Evolutionary conservation across 371 early-diverging fungal species (phyloP), one percentile per base, ranked within the genome.

Genomic region (Circinella minor): DNA sequence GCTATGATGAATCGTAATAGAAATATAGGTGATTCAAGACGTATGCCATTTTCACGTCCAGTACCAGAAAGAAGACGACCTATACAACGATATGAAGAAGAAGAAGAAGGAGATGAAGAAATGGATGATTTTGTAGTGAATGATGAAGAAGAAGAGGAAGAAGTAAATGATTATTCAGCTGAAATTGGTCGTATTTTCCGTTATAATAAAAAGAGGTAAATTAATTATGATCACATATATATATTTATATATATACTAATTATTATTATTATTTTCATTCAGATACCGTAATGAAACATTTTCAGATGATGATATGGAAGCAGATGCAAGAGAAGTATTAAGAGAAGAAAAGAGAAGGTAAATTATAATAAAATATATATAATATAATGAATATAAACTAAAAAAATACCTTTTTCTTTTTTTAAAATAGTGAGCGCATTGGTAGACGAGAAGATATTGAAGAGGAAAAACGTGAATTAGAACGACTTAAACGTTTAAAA

Each of bases 301-400:
- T 48, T 88, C 89, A 14, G 89, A 88, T 68, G 85, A 84, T 59
- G 88, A 89, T 73, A 89, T 89, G 89, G 89, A 89, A 66, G 89
- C 86, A 7, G 73, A 84, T 66, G 80, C 89, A 17, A 73, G 82
- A 27, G 86, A 89, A 61, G 81, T 89, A 6, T 68, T 87, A 38
- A 77, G 84, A 36, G 89, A 89, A 72, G 89, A 89, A 69, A 82
- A 82, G 47, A 74, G 87, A 80, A 88, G 87, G 87, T 85, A 80
- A 38, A 64, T 43, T 8, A 13, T 17, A n/a, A n/a, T n/a, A n/a
- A n/a, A n/a, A n/a, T n/a, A n/a, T n/a, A n/a, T n/a, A n/a, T n/a
- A n/a, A n/a, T n/a, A n/a, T n/a, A n/a, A n/a, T n/a, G n/a, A n/a
- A n/a, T n/a, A n/a, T n/a, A n/a, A n/a, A n/a, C n/a, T n/a, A n/a